Percentiles rank a stretch among this genome's conserved stretches.
phyloP scores from a whole-genome alignment of 495 filamentous ascomycete species.

The Daldinia loculata region DNA sequence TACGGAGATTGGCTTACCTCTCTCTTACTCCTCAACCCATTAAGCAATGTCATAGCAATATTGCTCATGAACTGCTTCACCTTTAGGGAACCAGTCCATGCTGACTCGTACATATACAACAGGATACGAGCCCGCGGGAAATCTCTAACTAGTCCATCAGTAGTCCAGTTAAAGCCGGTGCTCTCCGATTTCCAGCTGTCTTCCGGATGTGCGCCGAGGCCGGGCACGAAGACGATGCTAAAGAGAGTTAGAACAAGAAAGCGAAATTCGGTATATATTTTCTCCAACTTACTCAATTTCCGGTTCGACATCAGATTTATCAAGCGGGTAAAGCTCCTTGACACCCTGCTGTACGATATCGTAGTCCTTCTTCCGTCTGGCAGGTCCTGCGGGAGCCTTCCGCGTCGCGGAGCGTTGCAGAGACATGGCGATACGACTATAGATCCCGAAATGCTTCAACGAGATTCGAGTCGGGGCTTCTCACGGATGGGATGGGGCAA shows the following conservation, averaged over 20 bases:
- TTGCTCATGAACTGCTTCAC: slow-evolving; percentile 49
- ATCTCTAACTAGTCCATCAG: slow-evolving; percentile 43
- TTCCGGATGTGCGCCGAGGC: slow-evolving; percentile 68
- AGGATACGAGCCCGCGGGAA: slow-evolving; percentile 46
- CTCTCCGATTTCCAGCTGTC: slow-evolving; percentile 67
- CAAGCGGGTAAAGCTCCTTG: slow-evolving; percentile 45
- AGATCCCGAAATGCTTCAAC: neutral
- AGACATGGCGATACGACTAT: slow-evolving; percentile 35
- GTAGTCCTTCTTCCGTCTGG: slow-evolving; percentile 45
- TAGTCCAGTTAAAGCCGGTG: slow-evolving; percentile 66
- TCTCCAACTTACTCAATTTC: slow-evolving; percentile 45
- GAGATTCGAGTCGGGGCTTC: neutral
- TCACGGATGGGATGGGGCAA: slow-evolving; percentile 15
- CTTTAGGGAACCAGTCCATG: slow-evolving; percentile 45
- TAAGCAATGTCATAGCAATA: slow-evolving; percentile 45
- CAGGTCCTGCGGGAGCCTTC: slow-evolving; percentile 38
- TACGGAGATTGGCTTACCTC: slow-evolving; percentile 20
- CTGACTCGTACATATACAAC: slow-evolving; percentile 48
- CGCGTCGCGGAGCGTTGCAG: slow-evolving; percentile 44
- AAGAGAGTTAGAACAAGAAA: slow-evolving; percentile 10
- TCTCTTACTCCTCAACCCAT: slow-evolving; percentile 41
- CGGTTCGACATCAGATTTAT: slow-evolving; percentile 34
- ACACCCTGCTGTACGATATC: slow-evolving; percentile 43
- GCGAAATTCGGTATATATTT: neutral
- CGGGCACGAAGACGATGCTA: slow-evolving; percentile 69